A percentile compares a stretch with the other conserved stretches of the same genome.
Conservation (phyloP, 2,329 filamentous ascomycete species). For the Teratosphaeriaceae sp. region DNA sequence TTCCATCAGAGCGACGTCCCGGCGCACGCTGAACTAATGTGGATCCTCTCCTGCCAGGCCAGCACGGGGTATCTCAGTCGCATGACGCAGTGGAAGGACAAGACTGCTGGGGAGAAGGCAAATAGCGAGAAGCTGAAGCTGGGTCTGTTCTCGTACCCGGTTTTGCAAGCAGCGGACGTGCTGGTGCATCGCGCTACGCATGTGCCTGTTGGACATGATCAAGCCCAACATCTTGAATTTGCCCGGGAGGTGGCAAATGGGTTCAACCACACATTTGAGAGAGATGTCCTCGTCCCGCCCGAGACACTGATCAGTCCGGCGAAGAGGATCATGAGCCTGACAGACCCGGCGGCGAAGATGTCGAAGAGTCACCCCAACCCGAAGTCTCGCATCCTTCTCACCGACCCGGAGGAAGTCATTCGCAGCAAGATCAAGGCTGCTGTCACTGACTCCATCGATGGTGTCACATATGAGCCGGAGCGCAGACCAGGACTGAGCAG, state of each 20-base stretch:
- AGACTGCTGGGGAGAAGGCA: conserved; percentile 36
- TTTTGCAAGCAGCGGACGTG: conserved; percentile 91
- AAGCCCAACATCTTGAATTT: conserved; percentile 90
- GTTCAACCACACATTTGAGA: conserved; percentile 71
- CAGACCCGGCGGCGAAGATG: conserved; percentile 77
- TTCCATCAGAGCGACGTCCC: conserved; percentile 66
- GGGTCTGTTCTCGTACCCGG: conserved; percentile 91
- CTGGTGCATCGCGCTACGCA: conserved; percentile 84
- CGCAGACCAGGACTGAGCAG: conserved; percentile 79
- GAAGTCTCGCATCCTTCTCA: conserved; percentile 75
- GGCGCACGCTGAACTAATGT: conserved; percentile 87
- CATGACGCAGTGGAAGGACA: conserved; percentile 99
- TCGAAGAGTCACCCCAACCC: conserved; percentile 75
- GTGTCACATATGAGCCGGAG: conserved; percentile 65
- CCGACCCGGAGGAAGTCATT: conserved; percentile 60
- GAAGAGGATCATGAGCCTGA: conserved; percentile 84
- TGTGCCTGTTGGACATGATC: conserved; percentile 95
- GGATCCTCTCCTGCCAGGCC: conserved; percentile 88
- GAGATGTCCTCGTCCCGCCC: conserved; percentile 55
- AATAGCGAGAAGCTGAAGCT: conserved; percentile 57
- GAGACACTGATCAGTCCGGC: conserved; percentile 71
- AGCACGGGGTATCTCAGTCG: conserved; percentile 88
- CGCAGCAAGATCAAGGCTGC: conserved; percentile 63
- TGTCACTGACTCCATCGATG: conserved; percentile 65
- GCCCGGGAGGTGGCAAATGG: conserved; percentile 76